phyloP scores from a whole-genome alignment of 352 stramenopile genomes.

The Globisporangium irregulare region DNA sequence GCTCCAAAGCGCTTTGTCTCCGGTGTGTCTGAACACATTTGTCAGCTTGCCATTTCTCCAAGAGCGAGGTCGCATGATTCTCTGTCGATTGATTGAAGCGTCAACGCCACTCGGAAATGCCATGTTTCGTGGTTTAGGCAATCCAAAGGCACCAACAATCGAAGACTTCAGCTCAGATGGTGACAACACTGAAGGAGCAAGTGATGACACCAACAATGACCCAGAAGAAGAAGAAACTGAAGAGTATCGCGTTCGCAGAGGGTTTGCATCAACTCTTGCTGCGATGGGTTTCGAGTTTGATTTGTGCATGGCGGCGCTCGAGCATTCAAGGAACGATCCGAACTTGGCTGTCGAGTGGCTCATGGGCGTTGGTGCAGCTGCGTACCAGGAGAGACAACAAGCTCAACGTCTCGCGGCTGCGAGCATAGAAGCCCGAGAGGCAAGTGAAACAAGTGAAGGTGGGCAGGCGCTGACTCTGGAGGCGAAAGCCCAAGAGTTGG shows the following conservation, averaged over 20 bases:
- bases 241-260: constrained; percentile 62
- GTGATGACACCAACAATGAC: constrained; percentile 40
- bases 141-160: constrained; percentile 45
- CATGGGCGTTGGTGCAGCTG: constrained; percentile 68
- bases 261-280: constrained; percentile 77
- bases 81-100: constrained; percentile 81
- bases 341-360: constrained; percentile 86
- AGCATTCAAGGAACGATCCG: constrained; percentile 78
- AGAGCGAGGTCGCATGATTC: constrained; percentile 80
- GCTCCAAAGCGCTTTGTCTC: constrained; percentile 56
- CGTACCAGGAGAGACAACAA: constrained; percentile 73
- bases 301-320: constrained; percentile 79
- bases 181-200: neutral
- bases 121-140: constrained; percentile 72
- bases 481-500: constrained; percentile 65
- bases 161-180: neutral
- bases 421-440: constrained; percentile 31
- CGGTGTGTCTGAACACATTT: constrained; percentile 66
- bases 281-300: constrained; percentile 90
- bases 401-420: constrained; percentile 46
- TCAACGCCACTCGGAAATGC: constrained; percentile 69
- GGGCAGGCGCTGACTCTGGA: constrained; percentile 33
- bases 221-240: constrained; percentile 74
- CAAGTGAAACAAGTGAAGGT: constrained; percentile 14
- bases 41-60: constrained; percentile 74